Base-by-base conservation (phyloP, 2,329 filamentous ascomycete genomes). In the Pyricularia pennisetigena region DNA sequence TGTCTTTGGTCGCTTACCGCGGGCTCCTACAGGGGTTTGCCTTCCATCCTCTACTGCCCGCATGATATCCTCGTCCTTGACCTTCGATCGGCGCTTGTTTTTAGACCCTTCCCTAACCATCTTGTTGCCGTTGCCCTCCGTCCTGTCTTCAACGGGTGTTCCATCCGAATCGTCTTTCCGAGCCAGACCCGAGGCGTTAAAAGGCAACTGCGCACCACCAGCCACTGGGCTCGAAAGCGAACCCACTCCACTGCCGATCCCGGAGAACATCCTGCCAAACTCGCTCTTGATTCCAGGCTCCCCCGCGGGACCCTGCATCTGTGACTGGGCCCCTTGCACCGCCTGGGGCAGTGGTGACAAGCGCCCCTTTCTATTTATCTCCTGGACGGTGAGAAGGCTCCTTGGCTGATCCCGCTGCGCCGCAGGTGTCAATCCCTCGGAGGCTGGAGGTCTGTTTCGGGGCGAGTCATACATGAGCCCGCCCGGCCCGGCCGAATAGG, bases 251-350 rank as follows among this genome's bases (percentile, higher is more conserved):
- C 82, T 86, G 69, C 82, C 94, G 72, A 98, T 93, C n/a, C 94
- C 94, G 23, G 92, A 93, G 79, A 97, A 97, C 84, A 97, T 97
- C 70, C 93, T 89, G 30, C 94, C 94, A 76, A 97, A 94, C 76
- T 97, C 94, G 75, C 89, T 96, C 82, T 97, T 97, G 75, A 97
- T 97, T 62, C 91, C 91, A 12, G 93, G 91, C 76, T 97, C 93
- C 20, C 90, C 91, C 16, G 88, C 87, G 6, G 93, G 92, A 3
- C 91, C 92, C 67, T 91, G 85, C 57, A 91, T 86, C 73, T 93
- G 91, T 20, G 90, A 88, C 76, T 97, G 94, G 1, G 92, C 94
- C 26, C 94, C 94, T 75, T 97, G 94, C 0, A 97, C 94, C 26
- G 94, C 94, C 77, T 97, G 94, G 0, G 94, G 94, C 20, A 97